Conservation (phyloP, 2,329 filamentous ascomycete species). For the Trichothecium roseum region DNA sequence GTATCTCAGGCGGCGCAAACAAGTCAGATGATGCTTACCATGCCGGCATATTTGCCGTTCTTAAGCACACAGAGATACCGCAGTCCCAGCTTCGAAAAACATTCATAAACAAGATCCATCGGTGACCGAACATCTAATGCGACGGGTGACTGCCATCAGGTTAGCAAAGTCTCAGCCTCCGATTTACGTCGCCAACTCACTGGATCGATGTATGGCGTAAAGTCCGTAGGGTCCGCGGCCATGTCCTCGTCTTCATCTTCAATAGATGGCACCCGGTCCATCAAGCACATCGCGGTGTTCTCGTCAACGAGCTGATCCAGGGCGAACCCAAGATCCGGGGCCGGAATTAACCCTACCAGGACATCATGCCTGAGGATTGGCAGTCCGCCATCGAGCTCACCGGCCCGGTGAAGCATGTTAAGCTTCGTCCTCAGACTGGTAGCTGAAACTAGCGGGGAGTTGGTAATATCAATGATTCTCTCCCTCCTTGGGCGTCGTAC, state of each 20-base stretch:
- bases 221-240: slow-evolving; percentile 62
- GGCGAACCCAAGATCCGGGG: slow-evolving; percentile 86
- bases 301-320: slow-evolving; percentile 77
- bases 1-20: background rate
- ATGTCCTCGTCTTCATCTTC: slow-evolving; percentile 52
- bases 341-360: slow-evolving; percentile 84
- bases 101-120: slow-evolving; percentile 93
- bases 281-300: slow-evolving; percentile 63
- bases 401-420: slow-evolving; percentile 68
- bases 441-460: slow-evolving; percentile 70
- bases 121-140: slow-evolving; percentile 80
- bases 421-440: slow-evolving; percentile 69
- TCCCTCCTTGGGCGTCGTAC: slow-evolving; percentile 64
- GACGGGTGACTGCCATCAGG: slow-evolving; percentile 53
- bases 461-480: slow-evolving; percentile 79
- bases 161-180: no score
- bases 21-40: slow-evolving; percentile 50
- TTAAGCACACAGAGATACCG: slow-evolving; percentile 83
- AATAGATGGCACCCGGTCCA: slow-evolving; percentile 57
- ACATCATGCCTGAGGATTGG: slow-evolving; percentile 72
- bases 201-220: slow-evolving; percentile 85
- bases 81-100: slow-evolving; percentile 87
- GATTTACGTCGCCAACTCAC: slow-evolving; percentile 35
- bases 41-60: slow-evolving; percentile 76
- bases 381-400: slow-evolving; percentile 85